Base-by-base conservation (phyloP, 2,329 filamentous ascomycete species). In the Fusarium newnesense region DNA sequence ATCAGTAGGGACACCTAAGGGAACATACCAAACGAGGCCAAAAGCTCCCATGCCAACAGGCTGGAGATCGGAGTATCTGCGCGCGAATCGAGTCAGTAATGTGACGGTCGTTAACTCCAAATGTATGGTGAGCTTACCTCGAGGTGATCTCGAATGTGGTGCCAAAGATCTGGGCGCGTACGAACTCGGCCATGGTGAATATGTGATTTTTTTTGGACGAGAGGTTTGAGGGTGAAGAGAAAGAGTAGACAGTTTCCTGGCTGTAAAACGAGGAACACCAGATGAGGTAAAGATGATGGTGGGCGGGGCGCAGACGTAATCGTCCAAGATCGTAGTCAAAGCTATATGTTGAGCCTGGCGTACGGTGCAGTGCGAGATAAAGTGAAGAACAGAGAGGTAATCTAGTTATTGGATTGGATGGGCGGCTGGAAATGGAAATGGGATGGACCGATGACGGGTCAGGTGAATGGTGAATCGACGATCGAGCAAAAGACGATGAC, bases 71-170 rank as follows among this genome's bases (percentile, higher is more conserved):
- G 96, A 97, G 85, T 98, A 98, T 86, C 95, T 97, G 81, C 19
- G 56, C 46, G 39, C 21, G 52, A 47, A 16, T 42, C 32, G 32
- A 69, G 64, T 77, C 49, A 77, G 63, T 56, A 64, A 66, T 42
- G 63, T 36, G 39, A 53, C 54, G 19, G 47, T 32, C 37, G 19
- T 43, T 49, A 56, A 32, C 39, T 34, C 54, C 24, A 39, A 58
- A 59, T 32, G 47, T 12, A 32, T 57, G 50, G 18, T 43, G 11
- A 60, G 52, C 77, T 65, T 90, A 98, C 95, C 96, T 93, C 85
- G 95, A 98, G 78, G 96, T 99, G 86, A 98, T 98, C 90, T 99
- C 96, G 83, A 99, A 99, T 79, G 96, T 98, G 72, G 96, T 99
- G 83, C 96, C 96, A 82, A 99, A 99, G 84, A 99, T 98, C 89